A percentile compares a stretch with the other conserved stretches of the same genome.
Conservation (phyloP, 2,329 filamentous ascomycete genomes). For the Fusarium compactum region DNA sequence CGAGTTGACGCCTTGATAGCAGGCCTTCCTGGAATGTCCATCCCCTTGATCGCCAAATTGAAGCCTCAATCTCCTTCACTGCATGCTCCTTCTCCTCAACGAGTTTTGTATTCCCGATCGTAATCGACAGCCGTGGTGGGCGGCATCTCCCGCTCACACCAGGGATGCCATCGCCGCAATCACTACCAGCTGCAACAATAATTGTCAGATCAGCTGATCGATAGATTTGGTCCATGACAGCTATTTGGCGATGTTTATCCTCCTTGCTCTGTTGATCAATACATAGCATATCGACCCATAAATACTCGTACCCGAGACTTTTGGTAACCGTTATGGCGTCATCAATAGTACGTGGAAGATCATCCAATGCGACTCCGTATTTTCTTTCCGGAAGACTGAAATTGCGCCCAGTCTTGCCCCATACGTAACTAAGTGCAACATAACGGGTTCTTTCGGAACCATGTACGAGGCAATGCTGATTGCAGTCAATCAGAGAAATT, state of each 20-base stretch:
- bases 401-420: too few relatives aligned
- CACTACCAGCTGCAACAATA: neutral
- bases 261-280: neutral
- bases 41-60: neutral
- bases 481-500: neutral
- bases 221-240: neutral
- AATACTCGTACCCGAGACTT: neutral
- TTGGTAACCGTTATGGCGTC: neutral
- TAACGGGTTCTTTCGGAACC: neutral
- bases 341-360: neutral
- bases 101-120: neutral
- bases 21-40: neutral
- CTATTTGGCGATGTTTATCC: neutral
- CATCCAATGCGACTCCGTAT: fast-evolving
- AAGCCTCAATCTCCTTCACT: neutral
- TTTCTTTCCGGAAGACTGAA: fast-evolving
- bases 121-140: neutral
- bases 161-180: neutral
- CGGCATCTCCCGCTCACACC: neutral
- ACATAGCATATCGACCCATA: neutral
- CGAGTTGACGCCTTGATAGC: neutral
- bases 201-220: neutral
- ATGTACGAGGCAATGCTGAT: neutral
- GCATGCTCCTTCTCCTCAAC: neutral
- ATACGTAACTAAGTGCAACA: neutral